These are phyloP conservation scores for Barbatosphaeria neglecta DNA, from an alignment of 495 filamentous ascomycete genomes.

Conservation along the genomic window DNA sequence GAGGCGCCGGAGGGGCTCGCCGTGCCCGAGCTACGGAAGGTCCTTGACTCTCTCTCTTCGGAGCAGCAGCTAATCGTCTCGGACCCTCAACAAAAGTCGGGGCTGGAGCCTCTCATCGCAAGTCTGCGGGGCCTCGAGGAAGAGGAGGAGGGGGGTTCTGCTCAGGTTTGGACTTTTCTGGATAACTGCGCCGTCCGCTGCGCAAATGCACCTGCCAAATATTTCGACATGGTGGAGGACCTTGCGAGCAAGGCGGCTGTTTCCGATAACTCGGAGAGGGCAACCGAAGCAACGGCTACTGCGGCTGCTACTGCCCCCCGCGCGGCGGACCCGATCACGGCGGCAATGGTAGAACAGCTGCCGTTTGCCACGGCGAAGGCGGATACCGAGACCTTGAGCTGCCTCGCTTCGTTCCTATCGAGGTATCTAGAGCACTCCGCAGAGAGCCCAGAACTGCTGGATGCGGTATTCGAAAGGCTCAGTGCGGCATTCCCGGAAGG, in stretches of 20 bases:
- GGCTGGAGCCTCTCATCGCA: constrained; percentile 42
- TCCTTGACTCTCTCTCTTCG: constrained; percentile 36
- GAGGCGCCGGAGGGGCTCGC: constrained; percentile 30
- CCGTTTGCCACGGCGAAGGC: constrained; percentile 49
- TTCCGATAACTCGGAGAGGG: constrained; percentile 4
- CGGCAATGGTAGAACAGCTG: constrained; percentile 66
- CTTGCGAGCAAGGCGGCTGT: constrained; percentile 12
- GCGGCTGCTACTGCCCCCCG: too few species aligned
- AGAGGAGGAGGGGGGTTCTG: constrained; percentile 1
- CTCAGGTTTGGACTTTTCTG: constrained; percentile 48
- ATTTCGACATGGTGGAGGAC: constrained; percentile 43
- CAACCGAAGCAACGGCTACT: background rate
- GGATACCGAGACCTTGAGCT: constrained; percentile 20
- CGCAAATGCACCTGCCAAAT: constrained; percentile 62
- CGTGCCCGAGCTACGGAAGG: constrained; percentile 26
- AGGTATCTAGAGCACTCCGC: constrained; percentile 30
- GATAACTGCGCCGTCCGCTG: constrained; percentile 69
- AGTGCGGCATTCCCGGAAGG: background rate
- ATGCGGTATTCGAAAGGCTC: background rate
- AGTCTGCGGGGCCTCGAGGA: constrained; percentile 23
- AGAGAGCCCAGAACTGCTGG: background rate
- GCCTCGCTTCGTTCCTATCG: constrained; percentile 45
- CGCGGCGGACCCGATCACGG: constrained; percentile 45
- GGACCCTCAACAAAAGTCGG: constrained; percentile 19
- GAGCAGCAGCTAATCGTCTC: constrained; percentile 38